Base-by-base conservation (phyloP, 495 filamentous ascomycete species). In the Penicillium robsamsonii region DNA sequence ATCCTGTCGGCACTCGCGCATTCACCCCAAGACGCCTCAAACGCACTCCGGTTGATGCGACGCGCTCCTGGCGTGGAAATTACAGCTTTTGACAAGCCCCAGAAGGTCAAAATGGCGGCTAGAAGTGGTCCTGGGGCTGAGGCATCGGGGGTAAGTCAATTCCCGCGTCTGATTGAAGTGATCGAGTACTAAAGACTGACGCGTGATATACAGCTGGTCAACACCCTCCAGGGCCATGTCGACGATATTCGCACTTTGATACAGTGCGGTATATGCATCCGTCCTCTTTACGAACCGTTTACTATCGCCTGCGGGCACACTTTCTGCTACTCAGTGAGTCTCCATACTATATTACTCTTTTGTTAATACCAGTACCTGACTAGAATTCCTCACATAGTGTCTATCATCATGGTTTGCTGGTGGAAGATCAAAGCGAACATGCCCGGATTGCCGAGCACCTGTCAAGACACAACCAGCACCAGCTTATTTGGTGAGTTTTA, bases 271-370 rank as follows among this genome's bases (percentile, higher is more conserved):
- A 85, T 90, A 49, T 90, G 87, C 58, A 79, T 86, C 37, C 77
- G 83, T 20, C 79, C 87, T 30, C 73, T 90, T 12, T 90, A 87
- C 71, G 87, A 90, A 61, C 87, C 87, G 8, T 90, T 85, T 67
- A 86, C 80, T 18, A 79, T 88, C 40, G 79, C 81, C 40, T 90
- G 87, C 60, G 87, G 87, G 1, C 87, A 90, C 70, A 88, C 87
- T 5, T 90, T 88, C 62, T 90, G 87, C 66, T 90, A 90, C 61
- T 83, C 79, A 42, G 84, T 87, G 55, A 63, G 79, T 67, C 18
- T 12, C 1, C 4, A 27, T 17, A 33, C 55, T 38, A 38, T 17
- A 17, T 20, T 22, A 13, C 35, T 13, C 51, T 13, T 27, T 31
- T 53, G 43, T 9, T 22, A 33, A 17, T 38, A 13, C 11, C 13